Evolutionary conservation across 768 basidiomycete genomes (phyloP), one percentile per base, ranked within the genome.

Genomic region (Pulveroboletus sp.): DNA sequence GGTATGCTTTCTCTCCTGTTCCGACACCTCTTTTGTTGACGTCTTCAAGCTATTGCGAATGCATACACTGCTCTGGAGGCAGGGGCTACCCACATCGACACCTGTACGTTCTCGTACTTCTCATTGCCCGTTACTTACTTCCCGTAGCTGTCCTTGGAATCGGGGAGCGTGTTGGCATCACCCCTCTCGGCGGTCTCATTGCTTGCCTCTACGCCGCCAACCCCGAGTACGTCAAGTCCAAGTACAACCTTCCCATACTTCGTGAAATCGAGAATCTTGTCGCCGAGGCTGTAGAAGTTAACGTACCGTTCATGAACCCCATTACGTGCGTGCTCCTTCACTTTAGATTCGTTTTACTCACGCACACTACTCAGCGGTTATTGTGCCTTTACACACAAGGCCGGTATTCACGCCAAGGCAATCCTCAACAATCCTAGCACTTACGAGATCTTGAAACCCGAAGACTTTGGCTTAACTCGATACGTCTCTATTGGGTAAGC

Each of bases 321-420:
- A 87, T 93, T 65, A 91, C 89, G 85, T 89, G 78, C 72, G 51
- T 38, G 14, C 32, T 39, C n/a, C 30, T 50, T 10, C 10, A 7
- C 28, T 14, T 36, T 21, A 6, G 43, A 5, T 39, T 37, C 7
- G 9, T 39, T 32, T 40, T 45, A 32, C 42, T 31, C 49, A 50
- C 9, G 38, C 24, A 39, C n/a, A 8, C 37, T 41, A 11, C 48
- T 5, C 57, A 97, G 94, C 49, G 96, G 96, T 14, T 99, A 97
- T 73, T 98, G 96, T 66, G 96, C 96, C 4, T 99, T 99, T 77
- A 99, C 96, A 26, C 96, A 98, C 85, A 98, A 99, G 85, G 96
- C 96, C 18, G 96, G 96, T 67, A 99, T 99, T 57, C 96, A 99
- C 71, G 96, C 96, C 74, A 99, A 99, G 80, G 96, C 96, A 35